Percentiles rank a stretch among this genome's conserved stretches.
Evolutionary conservation across 2,329 filamentous ascomycete genomes (phyloP).

Genomic region (Diplodia intermedia): DNA sequence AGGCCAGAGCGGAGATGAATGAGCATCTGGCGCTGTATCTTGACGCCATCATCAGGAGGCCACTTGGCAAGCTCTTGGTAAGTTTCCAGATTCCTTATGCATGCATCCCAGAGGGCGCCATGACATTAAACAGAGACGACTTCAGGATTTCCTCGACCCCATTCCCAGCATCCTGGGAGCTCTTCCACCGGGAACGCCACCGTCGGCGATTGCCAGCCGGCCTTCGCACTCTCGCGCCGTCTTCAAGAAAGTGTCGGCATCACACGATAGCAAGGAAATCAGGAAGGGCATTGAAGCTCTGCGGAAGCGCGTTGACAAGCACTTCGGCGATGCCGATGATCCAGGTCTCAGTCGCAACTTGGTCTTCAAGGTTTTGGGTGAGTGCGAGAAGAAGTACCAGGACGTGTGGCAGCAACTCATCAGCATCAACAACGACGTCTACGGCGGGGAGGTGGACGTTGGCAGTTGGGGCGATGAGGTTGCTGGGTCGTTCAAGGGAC

Average conservation of each 20-base stretch:
- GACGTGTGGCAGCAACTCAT: slow-evolving; percentile 59
- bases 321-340: slow-evolving; percentile 90
- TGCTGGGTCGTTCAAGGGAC: slow-evolving; percentile 28
- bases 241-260: slow-evolving; percentile 84
- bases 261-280: slow-evolving; percentile 83
- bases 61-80: slow-evolving; percentile 81
- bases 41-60: slow-evolving; percentile 84
- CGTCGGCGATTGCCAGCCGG: slow-evolving; percentile 72
- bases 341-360: slow-evolving; percentile 67
- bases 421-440: slow-evolving; percentile 52
- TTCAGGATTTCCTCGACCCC: slow-evolving; percentile 82
- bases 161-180: slow-evolving; percentile 75
- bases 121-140: slow-evolving; percentile 33
- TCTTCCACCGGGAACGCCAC: slow-evolving; percentile 52
- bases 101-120: neutral
- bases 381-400: slow-evolving; percentile 65
- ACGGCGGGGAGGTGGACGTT: slow-evolving; percentile 55
- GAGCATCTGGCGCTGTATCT: slow-evolving; percentile 91
- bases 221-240: slow-evolving; percentile 81
- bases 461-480: slow-evolving; percentile 35
- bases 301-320: slow-evolving; percentile 92
- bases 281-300: slow-evolving; percentile 88
- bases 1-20: slow-evolving; percentile 76
- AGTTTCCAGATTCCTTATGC: slow-evolving; percentile 36
- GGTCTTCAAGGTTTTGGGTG: slow-evolving; percentile 65